Base-by-base conservation (phyloP, 345 rosid genomes). In the Populus nigra region DNA sequence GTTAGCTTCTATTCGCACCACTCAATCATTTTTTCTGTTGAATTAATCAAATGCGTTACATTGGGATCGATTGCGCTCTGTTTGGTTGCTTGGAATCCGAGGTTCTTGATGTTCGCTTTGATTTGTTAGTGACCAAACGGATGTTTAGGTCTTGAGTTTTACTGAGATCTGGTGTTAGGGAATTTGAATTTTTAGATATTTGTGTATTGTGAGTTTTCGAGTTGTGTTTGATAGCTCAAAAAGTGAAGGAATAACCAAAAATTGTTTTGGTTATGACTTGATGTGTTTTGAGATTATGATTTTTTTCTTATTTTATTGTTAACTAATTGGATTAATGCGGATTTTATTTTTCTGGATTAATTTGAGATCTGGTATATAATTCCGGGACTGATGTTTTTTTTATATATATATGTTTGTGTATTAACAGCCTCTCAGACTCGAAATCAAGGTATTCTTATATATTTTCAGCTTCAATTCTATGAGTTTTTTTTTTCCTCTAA, bases 401-500 rank as follows among this genome's bases (percentile, higher is more conserved):
- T 63, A n/a, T 69, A 7, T 65, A 38, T 59, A 16, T 73, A 57
- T 53, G 6, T 0, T 50, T 71, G 31, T 31, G 31, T 79, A 8
- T 82, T 3, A 11, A 72, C 87, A 87, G 90, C 88, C 87, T 68
- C 90, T 85, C 87, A 82, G 88, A 82, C 88, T 87, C 36, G 90
- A 87, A 80, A 87, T 87, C 77, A 87, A 87, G 90, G 88, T 87
- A 73, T 41, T 27, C 23, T 23, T 23, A 9, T 7, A 8, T 23
- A 59, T 23, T 10, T 59, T 13, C 27, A 59, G 29, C 15, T 38
- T 49, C 47, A 23, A 11, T 73, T 29, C n/a, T 71, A 5, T 63
- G n/a, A 49, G 35, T 73, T 35, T 68, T 73, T 49, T 43, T 29
- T 49, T 23, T 72, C 3, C 29, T 33, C 36, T 33, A 45, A 55